Evolutionary conservation across 1,139 yeast genomes (phyloP), one percentile per base, ranked within the genome.

Genomic region (Geotrichum candidum): DNA sequence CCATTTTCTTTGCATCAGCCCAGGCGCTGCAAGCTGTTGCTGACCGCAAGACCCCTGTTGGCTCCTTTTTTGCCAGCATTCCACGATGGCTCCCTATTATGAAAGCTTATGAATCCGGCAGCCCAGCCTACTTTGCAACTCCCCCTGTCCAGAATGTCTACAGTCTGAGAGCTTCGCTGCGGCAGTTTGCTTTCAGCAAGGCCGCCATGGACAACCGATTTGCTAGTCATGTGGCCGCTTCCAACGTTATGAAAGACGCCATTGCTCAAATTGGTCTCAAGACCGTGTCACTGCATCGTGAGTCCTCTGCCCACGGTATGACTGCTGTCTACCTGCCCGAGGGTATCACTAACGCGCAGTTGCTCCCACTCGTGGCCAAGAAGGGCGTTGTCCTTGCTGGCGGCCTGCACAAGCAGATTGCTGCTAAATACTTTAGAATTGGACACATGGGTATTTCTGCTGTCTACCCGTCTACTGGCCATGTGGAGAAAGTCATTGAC

Each of bases 391-490:
- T 87, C 38, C 83, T 92, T 60, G 97, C 98, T 56, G 96, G 96
- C 59, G 98, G 97, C 65, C 86, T 92, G 68, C 95, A 89, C 78
- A 87, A 85, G 76, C 90, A 85, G 27, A 84, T 90, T 70, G 87
- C 85, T 57, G 83, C 88, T 63, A 86, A 87, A 74, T 91, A 91
- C 78, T 90, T 92, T 79, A 85, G 98, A 77, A 86, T 92, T 64
- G 98, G 98, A 41, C 98, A 92, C 77, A 92, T 92, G 98, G 97
- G 97, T 67, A 84, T 83, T 56, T 77, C 85, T 61, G 78, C 82
- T 57, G 79, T 82, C 58, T 77, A 77, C 64, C 75, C 62, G 5
- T 18, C 35, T 13, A 54, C 60, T 31, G 64, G 64, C 13, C 64
- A 62, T 33, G 54, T 62, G 38, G 53, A 57, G 3, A 60, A 60